Evolutionary conservation across 108 stramenopile species (phyloP).

Genomic region (Pseudonitzschia delicatissima): DNA sequence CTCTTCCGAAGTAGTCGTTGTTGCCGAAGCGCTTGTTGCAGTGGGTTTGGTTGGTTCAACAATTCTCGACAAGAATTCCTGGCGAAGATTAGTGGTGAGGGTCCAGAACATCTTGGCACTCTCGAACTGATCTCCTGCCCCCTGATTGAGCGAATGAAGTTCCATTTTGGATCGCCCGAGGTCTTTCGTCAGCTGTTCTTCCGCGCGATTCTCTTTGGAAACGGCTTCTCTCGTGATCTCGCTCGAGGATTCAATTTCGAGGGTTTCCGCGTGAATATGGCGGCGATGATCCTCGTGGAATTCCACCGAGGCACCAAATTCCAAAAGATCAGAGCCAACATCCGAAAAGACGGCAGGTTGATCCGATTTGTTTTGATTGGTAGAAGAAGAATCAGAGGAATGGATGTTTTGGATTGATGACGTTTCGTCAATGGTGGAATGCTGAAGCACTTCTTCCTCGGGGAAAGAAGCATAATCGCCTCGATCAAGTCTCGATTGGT

Average conservation of each 20-base stretch:
- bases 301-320: slow-evolving; percentile 10
- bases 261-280: neutral
- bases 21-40: neutral
- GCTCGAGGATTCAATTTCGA: neutral
- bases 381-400: neutral
- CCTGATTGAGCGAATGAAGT: neutral
- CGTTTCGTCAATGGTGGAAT: neutral
- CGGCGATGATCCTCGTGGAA: slow-evolving; percentile 1
- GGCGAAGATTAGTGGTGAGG: neutral
- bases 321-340: neutral
- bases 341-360: too few relatives aligned
- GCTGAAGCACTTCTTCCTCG: neutral
- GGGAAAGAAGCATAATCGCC: neutral
- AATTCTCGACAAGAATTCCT: neutral
- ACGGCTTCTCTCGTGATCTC: neutral
- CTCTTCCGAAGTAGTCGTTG: neutral
- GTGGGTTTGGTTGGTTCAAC: neutral
- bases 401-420: neutral
- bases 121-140: neutral
- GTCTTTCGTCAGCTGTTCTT: slow-evolving; percentile 6
- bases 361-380: too few relatives aligned
- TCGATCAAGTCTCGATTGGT: too few relatives aligned
- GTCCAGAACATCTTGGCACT: neutral
- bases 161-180: slow-evolving; percentile 4
- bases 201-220: neutral